Percentiles rank a stretch among this genome's conserved stretches.
Conservation (phyloP, 208 protist species). For the Leishmania tarentolae region DNA sequence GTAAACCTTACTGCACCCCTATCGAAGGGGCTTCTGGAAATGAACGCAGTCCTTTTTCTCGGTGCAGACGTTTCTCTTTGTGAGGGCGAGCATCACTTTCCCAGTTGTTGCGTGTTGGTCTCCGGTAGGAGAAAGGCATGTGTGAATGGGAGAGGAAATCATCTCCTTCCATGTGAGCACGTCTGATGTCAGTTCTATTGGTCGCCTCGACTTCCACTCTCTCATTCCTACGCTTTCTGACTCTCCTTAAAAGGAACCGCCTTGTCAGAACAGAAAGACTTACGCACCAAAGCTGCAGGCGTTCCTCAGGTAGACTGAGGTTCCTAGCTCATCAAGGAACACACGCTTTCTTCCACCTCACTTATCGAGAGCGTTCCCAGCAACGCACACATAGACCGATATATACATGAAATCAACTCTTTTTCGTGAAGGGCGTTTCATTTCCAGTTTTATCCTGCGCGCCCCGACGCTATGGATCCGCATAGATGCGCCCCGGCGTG, state of each 20-base stretch:
- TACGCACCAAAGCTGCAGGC: background rate
- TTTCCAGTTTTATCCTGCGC: background rate
- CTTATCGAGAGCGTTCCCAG: background rate
- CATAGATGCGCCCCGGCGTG: slow-evolving; percentile 11
- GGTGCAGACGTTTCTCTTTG: background rate
- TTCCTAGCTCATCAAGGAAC: background rate
- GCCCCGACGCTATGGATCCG: slow-evolving; percentile 13
- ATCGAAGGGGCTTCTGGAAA: background rate
- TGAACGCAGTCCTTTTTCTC: background rate
- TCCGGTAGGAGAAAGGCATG: background rate
- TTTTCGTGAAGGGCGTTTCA: background rate
- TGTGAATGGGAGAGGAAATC: background rate
- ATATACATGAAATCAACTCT: slow-evolving; percentile 6
- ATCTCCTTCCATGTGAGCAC: background rate
- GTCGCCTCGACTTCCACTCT: background rate
- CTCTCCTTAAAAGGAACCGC: background rate
- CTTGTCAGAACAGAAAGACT: background rate
- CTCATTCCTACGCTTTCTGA: background rate
- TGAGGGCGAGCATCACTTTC: background rate
- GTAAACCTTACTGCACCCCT: background rate
- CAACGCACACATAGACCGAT: slow-evolving; percentile 2
- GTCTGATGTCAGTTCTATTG: background rate
- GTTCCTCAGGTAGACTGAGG: background rate
- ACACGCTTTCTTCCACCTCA: background rate
- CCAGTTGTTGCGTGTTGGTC: background rate